A percentile compares a stretch with the other conserved stretches of the same genome.
Evolutionary conservation across 345 rosid species (phyloP).

Genomic region (Aquilaria sinensis): DNA sequence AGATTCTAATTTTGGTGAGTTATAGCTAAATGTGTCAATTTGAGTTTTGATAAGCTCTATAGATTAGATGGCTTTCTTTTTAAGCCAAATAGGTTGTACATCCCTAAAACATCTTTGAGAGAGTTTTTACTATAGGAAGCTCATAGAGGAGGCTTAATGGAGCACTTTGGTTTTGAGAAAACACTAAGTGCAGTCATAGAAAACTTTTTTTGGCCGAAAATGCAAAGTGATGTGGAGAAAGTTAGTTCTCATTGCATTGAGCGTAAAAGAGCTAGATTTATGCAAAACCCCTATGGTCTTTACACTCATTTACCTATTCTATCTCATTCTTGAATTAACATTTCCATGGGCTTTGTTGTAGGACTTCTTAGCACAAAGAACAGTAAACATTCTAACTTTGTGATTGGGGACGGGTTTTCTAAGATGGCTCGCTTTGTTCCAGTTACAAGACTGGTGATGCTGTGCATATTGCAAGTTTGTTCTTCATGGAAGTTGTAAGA

Average conservation of each 20-base stretch:
- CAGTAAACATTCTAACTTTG: too few relatives aligned
- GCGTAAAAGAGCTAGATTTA: too few relatives aligned
- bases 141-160: too few relatives aligned
- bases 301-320: too few relatives aligned
- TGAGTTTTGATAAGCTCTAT: neutral
- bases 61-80: neutral
- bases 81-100: neutral
- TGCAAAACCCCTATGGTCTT: too few relatives aligned
- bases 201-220: neutral
- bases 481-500: too few relatives aligned
- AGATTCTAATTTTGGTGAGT: neutral
- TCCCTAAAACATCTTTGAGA: neutral
- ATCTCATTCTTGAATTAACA: too few relatives aligned
- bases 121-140: neutral
- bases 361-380: too few relatives aligned
- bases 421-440: neutral
- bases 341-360: too few relatives aligned
- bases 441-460: neutral
- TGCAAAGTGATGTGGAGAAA: too few relatives aligned
- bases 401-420: too few relatives aligned
- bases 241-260: too few relatives aligned
- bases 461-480: neutral
- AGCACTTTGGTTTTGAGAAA: neutral
- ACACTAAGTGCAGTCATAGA: neutral
- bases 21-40: neutral